phyloP scores from a whole-genome alignment of 306 rosid species.

The Urtica urens region DNA sequence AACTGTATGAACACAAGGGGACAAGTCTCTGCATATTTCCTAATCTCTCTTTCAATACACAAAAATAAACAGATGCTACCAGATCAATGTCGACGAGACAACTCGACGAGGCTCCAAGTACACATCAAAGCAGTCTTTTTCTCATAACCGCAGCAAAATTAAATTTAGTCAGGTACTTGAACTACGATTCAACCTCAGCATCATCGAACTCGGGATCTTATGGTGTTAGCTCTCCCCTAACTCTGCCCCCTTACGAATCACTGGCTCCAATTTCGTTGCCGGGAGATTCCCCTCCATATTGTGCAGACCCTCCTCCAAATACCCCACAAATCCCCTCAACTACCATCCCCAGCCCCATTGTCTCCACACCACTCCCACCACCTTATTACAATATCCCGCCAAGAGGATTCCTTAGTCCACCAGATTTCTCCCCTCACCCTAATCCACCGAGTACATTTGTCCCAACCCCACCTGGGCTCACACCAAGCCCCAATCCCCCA shows the following conservation, averaged over 20 bases:
- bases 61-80: slow-evolving; percentile 53
- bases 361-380: slow-evolving; percentile 24
- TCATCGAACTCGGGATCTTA: slow-evolving; percentile 50
- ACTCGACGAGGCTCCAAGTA: slow-evolving; percentile 17
- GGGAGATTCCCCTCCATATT: slow-evolving; percentile 47
- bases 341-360: slow-evolving; percentile 33
- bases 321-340: slow-evolving; percentile 37
- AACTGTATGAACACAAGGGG: too few relatives aligned
- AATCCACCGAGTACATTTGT: too few relatives aligned
- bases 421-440: slow-evolving; percentile 34
- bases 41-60: too few relatives aligned
- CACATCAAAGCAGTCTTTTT: slow-evolving; percentile 25
- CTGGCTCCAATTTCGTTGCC: slow-evolving; percentile 44
- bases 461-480: neutral
- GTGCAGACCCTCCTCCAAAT: slow-evolving; percentile 57
- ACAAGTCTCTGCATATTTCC: too few relatives aligned
- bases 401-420: slow-evolving; percentile 23
- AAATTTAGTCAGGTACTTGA: slow-evolving; percentile 31
- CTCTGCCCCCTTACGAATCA: slow-evolving; percentile 75
- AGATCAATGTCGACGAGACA: slow-evolving; percentile 29
- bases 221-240: slow-evolving; percentile 50
- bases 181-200: slow-evolving; percentile 28
- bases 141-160: slow-evolving; percentile 38
- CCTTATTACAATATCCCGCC: slow-evolving; percentile 33
- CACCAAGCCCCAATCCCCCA: slow-evolving; percentile 12